Evolutionary conservation across 2,329 filamentous ascomycete species (phyloP).

Genomic region (Pseudogymnoascus sp.): DNA sequence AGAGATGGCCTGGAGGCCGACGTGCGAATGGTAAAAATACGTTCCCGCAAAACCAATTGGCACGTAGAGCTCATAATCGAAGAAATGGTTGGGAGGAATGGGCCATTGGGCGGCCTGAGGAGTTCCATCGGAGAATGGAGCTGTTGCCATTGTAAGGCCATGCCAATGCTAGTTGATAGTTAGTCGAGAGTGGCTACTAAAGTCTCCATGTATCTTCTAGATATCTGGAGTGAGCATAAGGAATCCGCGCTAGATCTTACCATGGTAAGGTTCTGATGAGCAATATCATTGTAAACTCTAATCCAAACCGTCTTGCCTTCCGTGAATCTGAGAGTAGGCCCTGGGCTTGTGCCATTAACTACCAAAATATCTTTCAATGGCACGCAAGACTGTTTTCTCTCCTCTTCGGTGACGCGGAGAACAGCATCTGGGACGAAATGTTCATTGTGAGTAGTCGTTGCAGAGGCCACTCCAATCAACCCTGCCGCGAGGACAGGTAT

Average conservation of each 20-base stretch:
- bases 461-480: neutral
- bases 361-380: constrained; percentile 32
- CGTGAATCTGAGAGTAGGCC: constrained; percentile 36
- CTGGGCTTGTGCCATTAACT: constrained; percentile 43
- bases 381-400: constrained; percentile 31
- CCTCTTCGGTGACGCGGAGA: constrained; percentile 33
- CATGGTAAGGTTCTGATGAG: constrained; percentile 42
- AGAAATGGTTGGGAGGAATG: constrained; percentile 44
- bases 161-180: constrained; percentile 43
- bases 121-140: constrained; percentile 46
- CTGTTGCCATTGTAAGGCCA: constrained; percentile 40
- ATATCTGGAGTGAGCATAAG: neutral
- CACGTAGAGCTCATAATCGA: constrained; percentile 47
- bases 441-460: constrained; percentile 16
- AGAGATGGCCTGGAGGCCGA: constrained; percentile 45
- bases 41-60: constrained; percentile 40
- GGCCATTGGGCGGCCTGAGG: constrained; percentile 46
- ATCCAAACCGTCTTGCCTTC: constrained; percentile 42
- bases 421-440: constrained; percentile 33
- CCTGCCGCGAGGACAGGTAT: neutral
- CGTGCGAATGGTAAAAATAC: constrained; percentile 51
- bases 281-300: constrained; percentile 46
- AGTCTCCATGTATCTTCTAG: neutral
- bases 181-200: neutral
- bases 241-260: constrained; percentile 23